These are phyloP conservation scores for Gamsiella multidivaricata DNA, from an alignment of 192 early-diverging fungal species.

Conservation along the genomic window DNA sequence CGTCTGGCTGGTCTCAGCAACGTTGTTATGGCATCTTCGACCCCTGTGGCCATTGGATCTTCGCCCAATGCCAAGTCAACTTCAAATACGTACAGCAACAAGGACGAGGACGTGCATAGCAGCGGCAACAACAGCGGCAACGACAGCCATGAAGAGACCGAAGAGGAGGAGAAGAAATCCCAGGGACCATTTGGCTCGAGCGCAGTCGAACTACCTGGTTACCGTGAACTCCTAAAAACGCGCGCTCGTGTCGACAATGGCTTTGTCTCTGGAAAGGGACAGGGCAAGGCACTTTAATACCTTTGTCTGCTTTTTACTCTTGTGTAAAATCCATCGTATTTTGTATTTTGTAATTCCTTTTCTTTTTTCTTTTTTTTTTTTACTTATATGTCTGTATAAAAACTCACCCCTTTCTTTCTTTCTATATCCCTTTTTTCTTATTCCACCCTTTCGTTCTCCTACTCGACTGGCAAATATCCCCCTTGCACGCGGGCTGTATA, in stretches of 20 bases:
- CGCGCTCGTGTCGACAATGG: slow-evolving; percentile 50
- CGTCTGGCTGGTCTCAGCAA: slow-evolving; percentile 25
- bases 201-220: slow-evolving; percentile 33
- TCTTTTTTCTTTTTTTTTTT: too few species aligned
- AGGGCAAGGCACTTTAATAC: slow-evolving; percentile 50
- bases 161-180: slow-evolving; percentile 22
- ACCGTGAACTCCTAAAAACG: slow-evolving; percentile 29
- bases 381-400: slow-evolving; percentile 35
- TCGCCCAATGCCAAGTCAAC: slow-evolving; percentile 6
- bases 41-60: slow-evolving; percentile 20
- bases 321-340: not conserved
- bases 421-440: not conserved
- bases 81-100: not conserved
- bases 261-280: slow-evolving; percentile 50
- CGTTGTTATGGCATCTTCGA: not conserved
- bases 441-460: not conserved
- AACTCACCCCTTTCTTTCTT: not conserved
- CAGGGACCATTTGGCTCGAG: slow-evolving; percentile 9
- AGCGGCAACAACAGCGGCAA: slow-evolving; percentile 54
- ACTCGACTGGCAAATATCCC: too few species aligned
- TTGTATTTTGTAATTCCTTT: slow-evolving; percentile 27
- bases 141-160: slow-evolving; percentile 47
- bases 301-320: not conserved
- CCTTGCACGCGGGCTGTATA: too few species aligned
- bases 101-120: slow-evolving; percentile 44